Evolutionary conservation across 257 asterid genomes (phyloP).

Genomic region (Lantana camara): DNA sequence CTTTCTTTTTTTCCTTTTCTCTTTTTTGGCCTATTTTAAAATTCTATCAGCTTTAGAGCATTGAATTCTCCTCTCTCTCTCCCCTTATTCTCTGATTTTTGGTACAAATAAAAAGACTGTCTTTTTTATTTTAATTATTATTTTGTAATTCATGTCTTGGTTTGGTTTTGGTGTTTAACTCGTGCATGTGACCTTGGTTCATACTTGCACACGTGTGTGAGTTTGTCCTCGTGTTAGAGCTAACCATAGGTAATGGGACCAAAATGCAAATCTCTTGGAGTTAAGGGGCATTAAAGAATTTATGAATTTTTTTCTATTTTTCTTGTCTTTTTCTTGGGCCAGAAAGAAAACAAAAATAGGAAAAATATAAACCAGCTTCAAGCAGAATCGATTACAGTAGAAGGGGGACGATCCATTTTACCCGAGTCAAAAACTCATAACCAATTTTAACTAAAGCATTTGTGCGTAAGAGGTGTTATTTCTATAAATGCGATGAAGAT

Average conservation of each 20-base stretch:
- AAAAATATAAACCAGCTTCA: no score
- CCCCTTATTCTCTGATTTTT: constrained; percentile 33
- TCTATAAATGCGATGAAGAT: no score
- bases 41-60: constrained; percentile 36
- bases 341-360: no score
- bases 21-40: constrained; percentile 16
- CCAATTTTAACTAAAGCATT: no score
- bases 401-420: no score
- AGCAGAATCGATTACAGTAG: no score
- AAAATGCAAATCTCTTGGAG: not conserved
- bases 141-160: not conserved
- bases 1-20: constrained; percentile 15
- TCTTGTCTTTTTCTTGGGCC: no score
- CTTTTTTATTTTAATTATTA: constrained; percentile 4
- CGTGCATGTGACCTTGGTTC: constrained; percentile 24
- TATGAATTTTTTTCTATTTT: no score
- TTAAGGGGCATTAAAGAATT: not conserved
- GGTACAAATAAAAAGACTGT: not conserved
- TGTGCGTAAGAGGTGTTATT: no score
- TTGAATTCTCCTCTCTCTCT: constrained; percentile 34
- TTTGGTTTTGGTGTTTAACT: constrained; percentile 24
- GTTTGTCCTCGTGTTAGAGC: constrained; percentile 6
- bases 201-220: constrained; percentile 24
- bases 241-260: no score
- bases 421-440: no score